A percentile compares a stretch with the other conserved stretches of the same genome.
These are phyloP conservation scores for Huiozyma sinensis DNA, from an alignment of 805 yeast genomes.

Conservation along the genomic window DNA sequence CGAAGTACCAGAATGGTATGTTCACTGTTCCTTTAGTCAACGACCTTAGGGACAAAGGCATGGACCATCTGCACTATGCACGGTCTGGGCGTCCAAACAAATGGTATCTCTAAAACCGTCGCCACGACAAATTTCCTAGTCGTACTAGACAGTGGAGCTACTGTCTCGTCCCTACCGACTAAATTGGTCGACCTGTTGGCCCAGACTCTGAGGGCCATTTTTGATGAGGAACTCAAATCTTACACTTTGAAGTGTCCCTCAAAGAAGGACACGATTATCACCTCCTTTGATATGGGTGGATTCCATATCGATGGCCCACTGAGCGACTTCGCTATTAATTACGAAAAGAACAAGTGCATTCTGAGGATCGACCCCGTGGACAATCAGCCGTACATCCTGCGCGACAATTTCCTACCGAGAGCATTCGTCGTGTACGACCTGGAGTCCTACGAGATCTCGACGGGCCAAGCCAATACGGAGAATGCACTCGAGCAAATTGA, in stretches of 20 bases:
- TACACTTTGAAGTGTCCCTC: conserved; percentile 38
- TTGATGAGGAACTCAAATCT: conserved; percentile 36
- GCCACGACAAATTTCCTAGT: conserved; percentile 27
- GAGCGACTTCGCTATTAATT: conserved; percentile 19
- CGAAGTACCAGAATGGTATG: conserved; percentile 46
- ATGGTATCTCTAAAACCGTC: conserved; percentile 14
- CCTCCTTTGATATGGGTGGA: conserved; percentile 51
- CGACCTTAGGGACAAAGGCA: conserved; percentile 10
- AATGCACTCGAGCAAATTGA: conserved; percentile 33
- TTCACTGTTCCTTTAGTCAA: conserved; percentile 43
- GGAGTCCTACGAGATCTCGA: conserved; percentile 43
- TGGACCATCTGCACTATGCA: conserved; percentile 8
- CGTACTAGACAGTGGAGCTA: conserved; percentile 46
- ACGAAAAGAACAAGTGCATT: conserved; percentile 29
- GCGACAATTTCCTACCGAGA: conserved; percentile 45
- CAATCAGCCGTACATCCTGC: conserved; percentile 31
- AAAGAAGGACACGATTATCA: conserved; percentile 22
- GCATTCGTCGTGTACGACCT: conserved; percentile 61
- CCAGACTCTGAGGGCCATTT: conserved; percentile 34
- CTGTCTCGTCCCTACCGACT: conserved; percentile 39
- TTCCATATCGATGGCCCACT: conserved; percentile 41
- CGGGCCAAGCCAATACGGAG: conserved; percentile 38
- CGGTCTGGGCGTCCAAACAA: conserved; percentile 24
- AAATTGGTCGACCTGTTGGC: conserved; percentile 24
- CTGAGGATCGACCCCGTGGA: conserved; percentile 30